Evolutionary conservation across 306 rosid species (phyloP).

Genomic region (Crotalaria pallida): DNA sequence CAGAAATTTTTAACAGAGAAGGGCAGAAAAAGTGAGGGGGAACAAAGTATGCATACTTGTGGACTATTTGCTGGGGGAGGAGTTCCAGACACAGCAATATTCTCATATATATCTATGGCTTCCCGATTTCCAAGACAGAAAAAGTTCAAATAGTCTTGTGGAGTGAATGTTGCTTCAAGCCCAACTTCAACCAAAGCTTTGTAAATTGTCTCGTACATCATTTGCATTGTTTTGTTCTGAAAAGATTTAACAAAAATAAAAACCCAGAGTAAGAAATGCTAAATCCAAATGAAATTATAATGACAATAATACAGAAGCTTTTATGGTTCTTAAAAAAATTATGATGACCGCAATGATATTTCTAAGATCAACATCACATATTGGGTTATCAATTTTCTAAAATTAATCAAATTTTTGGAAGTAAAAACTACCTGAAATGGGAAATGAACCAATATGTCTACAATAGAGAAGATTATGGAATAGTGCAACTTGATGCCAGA

Average conservation of each 20-base stretch:
- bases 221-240: slow-evolving; percentile 96
- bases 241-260: neutral
- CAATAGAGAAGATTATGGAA: neutral
- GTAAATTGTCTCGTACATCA: slow-evolving; percentile 90
- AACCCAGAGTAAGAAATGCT: neutral
- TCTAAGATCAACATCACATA: neutral
- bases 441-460: neutral
- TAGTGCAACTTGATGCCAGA: neutral
- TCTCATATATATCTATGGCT: slow-evolving; percentile 41
- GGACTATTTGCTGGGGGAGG: slow-evolving; percentile 70
- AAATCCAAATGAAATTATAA: neutral
- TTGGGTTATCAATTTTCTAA: neutral
- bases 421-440: neutral
- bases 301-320: neutral
- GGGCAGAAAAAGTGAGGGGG: neutral
- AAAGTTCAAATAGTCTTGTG: slow-evolving; percentile 91
- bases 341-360: neutral
- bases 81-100: slow-evolving; percentile 33
- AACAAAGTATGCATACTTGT: slow-evolving; percentile 46
- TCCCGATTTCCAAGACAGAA: slow-evolving; percentile 97
- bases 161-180: slow-evolving; percentile 71
- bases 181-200: slow-evolving; percentile 85
- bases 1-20: slow-evolving; percentile 6
- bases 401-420: neutral
- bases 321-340: neutral